Base-by-base conservation (phyloP, 257 asterid genomes). In the Primulina tabacum region DNA sequence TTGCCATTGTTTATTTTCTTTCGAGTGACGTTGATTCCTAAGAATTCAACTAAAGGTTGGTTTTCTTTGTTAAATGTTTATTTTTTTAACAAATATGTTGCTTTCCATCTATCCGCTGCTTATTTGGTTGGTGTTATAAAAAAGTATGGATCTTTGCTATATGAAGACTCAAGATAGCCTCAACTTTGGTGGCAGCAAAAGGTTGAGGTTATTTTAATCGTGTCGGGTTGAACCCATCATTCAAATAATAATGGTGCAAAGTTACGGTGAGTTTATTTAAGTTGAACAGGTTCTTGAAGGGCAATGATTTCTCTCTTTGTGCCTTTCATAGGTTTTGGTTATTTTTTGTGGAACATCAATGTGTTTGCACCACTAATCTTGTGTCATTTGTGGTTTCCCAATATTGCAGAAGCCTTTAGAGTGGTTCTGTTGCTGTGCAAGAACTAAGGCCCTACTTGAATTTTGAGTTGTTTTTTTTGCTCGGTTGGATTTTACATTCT, bases 161-260 rank as follows among this genome's bases (percentile, higher is more conserved):
- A 70, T 75, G 74, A 61, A 77, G 86, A 76, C 75, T 77, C 72
- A 61, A 76, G 86, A 76, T 76, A 76, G 69, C 75, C 73, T 80
- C 73, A 74, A 83, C 81, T 86, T 81, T 87, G 83, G 62, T 70
- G 82, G 79, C 75, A 76, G 61, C 37, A 64, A 67, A 70, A 83
- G 81, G 65, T 72, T 74, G 84, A 69, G 79, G 64, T 65, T 80
- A 75, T 72, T 79, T 72, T 73, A 75, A 57, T 63, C 73, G 16
- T 60, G n/a, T n/a, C n/a, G n/a, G n/a, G n/a, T n/a, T n/a, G n/a
- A n/a, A n/a, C n/a, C n/a, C n/a, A n/a, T n/a, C 32, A 21, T 37
- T 43, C 64, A 34, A 26, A 24, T 62, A 67, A 66, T 60, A 32
- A 62, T 55, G 68, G 38, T 65, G 24, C 50, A 43, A 38, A 38